Base-by-base conservation (phyloP, 2,329 filamentous ascomycete genomes). In the Colletotrichum phormii region DNA sequence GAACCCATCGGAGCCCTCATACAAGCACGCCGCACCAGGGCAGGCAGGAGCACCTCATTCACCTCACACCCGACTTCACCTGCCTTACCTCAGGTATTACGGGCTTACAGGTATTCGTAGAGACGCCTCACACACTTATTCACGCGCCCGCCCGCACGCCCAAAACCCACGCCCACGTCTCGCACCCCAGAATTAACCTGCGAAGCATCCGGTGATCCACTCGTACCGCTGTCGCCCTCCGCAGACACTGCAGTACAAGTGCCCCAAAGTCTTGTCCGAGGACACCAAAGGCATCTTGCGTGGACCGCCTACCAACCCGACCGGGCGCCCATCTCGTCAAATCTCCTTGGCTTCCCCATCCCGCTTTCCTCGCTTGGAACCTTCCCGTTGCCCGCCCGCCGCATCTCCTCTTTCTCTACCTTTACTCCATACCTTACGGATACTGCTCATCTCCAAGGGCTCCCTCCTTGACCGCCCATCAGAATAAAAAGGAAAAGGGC, bases 401-500 rank as follows among this genome's bases (percentile, higher is more conserved):
- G 42, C 18, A 59, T 64, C 65, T 58, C 33, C 70, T 69, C 42
- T 46, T 58, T 26, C 18, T 22, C 11, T 59, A 33, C 9, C 12
- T 53, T 29, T 26, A 35, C 55, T 35, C 37, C 37, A 15, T 42
- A 42, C 37, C 37, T 7, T 42, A 42, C 37, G 37, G 37, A 42
- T 42, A 42, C 37, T 42, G 37, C 37, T 42, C 37, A 42, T 42
- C 37, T 42, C 37, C 37, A 18, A 42, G 37, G 37, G 15, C 42
- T 49, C 7, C 42, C 42, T 35, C n/a, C 37, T 59, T 63, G 51
- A 64, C 64, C 70, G 64, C 64, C 65, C 70, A 64, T 60, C 62
- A 37, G 60, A 64, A 60, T 62, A 64, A 57, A 57, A 70, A 61
- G 58, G 59, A 67, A 72, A 67, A 46, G 64, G 67, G 67, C 67